Base-by-base conservation (phyloP, 805 yeast genomes). In the Teunomyces kruisii region DNA sequence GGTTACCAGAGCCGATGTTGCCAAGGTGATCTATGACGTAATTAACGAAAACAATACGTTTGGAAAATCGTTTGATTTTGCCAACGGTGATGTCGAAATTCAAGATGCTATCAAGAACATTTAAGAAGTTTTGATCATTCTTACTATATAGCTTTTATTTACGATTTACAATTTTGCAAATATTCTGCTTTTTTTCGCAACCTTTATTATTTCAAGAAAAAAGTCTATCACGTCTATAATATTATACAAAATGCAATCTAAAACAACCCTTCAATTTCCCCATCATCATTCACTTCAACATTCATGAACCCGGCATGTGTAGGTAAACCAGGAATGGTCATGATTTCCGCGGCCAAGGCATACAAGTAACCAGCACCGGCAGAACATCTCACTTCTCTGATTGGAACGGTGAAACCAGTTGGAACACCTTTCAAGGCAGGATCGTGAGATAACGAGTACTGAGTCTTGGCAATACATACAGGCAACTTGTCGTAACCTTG, bases 251-350 rank as follows among this genome's bases (percentile, higher is more conserved):
- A 40, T 51, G 26, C 38, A 22, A 19, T n/a, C n/a, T 74, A 91
- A 64, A 91, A 91, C 64, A 91, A 76, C 26, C 98, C 98, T 57
- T 89, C 96, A 55, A 92, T 91, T 61, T 90, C 90, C 46, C 98
- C 99, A 27, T 79, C 76, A 27, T 88, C 86, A 64, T 86, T 82
- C 44, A 92, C 94, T 68, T 92, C 99, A 47, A 92, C 97, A 61
- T 91, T 88, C 96, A 92, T 88, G 75, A 87, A 92, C 19, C 98
- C 98, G 56, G 95, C 86, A 64, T 88, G 91, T 8, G 98, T 92
- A 45, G 97, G 95, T 61, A 92, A 75, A 49, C 99, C 99, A 22
- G 99, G 99, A 57, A 92, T 91, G 22, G 99, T 92, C 84, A 86
- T 90, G 59, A 92, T 92, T 68, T 92, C 96, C 45, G 96, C 97